Percentiles rank a stretch among this genome's conserved stretches.
These are phyloP conservation scores for Aureobasidium melanogenum DNA, from an alignment of 2,329 filamentous ascomycete species.

Conservation along the genomic window DNA sequence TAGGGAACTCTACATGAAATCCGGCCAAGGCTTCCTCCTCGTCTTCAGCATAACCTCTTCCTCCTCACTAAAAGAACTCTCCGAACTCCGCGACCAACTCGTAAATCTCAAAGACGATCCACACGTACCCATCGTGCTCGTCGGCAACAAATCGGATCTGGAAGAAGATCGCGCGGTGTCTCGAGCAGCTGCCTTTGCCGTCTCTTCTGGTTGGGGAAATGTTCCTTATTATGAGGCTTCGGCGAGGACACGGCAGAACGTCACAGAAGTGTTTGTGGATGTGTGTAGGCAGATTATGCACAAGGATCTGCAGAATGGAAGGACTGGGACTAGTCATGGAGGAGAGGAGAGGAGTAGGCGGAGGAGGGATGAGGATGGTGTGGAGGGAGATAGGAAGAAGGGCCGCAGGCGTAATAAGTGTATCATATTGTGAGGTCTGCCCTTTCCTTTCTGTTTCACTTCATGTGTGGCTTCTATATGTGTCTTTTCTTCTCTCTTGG, in stretches of 20 bases:
- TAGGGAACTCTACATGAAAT: constrained; percentile 85
- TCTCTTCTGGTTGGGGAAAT: constrained; percentile 79
- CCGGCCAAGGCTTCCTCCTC: constrained; percentile 81
- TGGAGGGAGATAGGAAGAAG: neutral
- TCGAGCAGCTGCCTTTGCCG: constrained; percentile 68
- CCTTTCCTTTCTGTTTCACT: neutral
- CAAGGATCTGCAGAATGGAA: constrained; percentile 13
- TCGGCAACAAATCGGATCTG: constrained; percentile 85
- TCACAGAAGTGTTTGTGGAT: constrained; percentile 70
- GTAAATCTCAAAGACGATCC: constrained; percentile 77
- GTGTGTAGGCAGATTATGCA: constrained; percentile 31
- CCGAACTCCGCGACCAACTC: constrained; percentile 77
- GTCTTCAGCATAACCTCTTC: constrained; percentile 86
- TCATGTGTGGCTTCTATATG: neutral
- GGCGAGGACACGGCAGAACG: constrained; percentile 72
- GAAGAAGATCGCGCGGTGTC: constrained; percentile 76
- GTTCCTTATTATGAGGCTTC: constrained; percentile 89
- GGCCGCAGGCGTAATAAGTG: neutral
- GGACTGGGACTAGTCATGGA: neutral
- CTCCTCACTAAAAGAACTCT: constrained; percentile 74
- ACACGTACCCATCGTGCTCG: constrained; percentile 71
- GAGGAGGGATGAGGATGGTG: neutral
- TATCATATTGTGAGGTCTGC: constrained; percentile 3
- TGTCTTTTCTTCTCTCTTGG: neutral
- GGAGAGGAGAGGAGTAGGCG: neutral